Percentiles rank a stretch among this genome's conserved stretches.
Evolutionary conservation across 768 basidiomycete species (phyloP).

Genomic region (Leucocoprinus birnbaumii): DNA sequence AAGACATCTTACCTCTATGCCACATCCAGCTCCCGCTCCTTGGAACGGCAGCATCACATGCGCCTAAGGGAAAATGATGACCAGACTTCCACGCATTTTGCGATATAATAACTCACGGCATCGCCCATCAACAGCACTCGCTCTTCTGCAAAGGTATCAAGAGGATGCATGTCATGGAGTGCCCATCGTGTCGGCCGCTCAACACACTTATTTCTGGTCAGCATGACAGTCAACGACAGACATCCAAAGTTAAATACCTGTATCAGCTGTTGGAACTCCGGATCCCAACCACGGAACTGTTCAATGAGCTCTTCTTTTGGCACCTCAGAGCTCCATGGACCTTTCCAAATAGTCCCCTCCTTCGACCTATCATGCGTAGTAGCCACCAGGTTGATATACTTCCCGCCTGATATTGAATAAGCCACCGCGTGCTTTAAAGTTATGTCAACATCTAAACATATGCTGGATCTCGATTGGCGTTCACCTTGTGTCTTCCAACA

Average conservation of each 20-base stretch:
- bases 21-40: constrained; percentile 28
- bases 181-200: constrained; percentile 20
- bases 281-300: constrained; percentile 15
- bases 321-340: constrained; percentile 17
- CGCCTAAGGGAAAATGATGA: no score
- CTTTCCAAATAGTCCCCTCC: constrained; percentile 12
- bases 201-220: no score
- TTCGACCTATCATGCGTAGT: constrained; percentile 22
- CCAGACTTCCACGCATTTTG: no score
- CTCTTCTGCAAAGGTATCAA: constrained; percentile 16
- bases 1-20: constrained; percentile 23
- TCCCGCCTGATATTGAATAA: constrained; percentile 46
- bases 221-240: no score
- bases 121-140: constrained; percentile 22
- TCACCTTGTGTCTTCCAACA: constrained; percentile 26
- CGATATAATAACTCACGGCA: constrained; percentile 13
- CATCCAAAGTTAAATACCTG: no score
- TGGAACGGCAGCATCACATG: constrained; percentile 32
- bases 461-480: background rate
- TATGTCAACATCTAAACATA: background rate
- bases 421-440: constrained; percentile 36
- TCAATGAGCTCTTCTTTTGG: constrained; percentile 13
- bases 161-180: constrained; percentile 16
- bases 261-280: constrained; percentile 13
- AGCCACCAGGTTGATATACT: constrained; percentile 43